Evolutionary conservation across 2,329 filamentous ascomycete genomes (phyloP), one percentile per base, ranked within the genome.

Genomic region (Cladosporium velox): DNA sequence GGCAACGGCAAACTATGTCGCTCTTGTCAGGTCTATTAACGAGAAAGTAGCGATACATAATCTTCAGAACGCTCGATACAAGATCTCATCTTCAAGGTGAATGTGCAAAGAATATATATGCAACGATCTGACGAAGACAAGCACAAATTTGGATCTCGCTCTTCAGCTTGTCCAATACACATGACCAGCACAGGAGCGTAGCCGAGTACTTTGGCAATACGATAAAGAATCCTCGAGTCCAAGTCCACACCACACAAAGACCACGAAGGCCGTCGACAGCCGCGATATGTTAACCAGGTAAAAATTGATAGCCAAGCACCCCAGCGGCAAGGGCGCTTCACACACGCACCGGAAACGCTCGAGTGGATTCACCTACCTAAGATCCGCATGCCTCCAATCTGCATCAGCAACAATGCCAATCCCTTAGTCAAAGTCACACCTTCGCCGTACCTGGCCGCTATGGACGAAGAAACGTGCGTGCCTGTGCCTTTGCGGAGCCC

Each of bases 401-500:
- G n/a, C n/a, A 47, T 21, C 41, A 21, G 4, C 41, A 10, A 11
- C 2, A 21, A 47, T 47, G 41, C 41, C 41, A 47, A 47, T 21
- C 2, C n/a, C 3, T 47, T 21, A 21, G 41, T n/a, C 41, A 47
- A 47, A 47, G 2, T 47, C n/a, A 47, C n/a, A 6, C 41, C n/a
- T 41, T 12, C 55, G 34, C 55, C 55, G 55, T 58, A 24, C 34
- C 32, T 58, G 30, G 32, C 55, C 55, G 55, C 55, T 11, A 21
- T 26, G 24, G 11, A 58, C 55, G n/a, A 38, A 38, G 32, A 26
- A 35, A 24, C 14, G 49, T 54, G 28, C 26, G 49, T 54, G 28
- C 49, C 49, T 47, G 49, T 54, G 28, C 49, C 49, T 47, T 47
- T 58, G 55, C 30, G 55, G 55, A 58, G 55, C 55, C 55, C 55